phyloP scores from a whole-genome alignment of 768 basidiomycete species.

The Calvatia gigantea region DNA sequence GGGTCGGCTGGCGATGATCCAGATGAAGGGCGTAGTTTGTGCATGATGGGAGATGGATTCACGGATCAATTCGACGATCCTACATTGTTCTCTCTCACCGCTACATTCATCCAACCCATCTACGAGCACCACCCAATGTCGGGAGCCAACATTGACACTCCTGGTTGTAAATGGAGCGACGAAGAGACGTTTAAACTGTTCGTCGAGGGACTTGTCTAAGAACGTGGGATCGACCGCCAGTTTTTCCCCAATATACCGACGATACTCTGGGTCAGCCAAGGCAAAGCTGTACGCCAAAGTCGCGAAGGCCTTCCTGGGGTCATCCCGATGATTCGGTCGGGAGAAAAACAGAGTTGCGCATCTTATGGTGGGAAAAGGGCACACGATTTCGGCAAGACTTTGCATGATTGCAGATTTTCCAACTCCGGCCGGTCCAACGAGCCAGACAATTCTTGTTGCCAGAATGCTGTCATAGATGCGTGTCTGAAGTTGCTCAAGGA shows the following conservation, averaged over 20 bases:
- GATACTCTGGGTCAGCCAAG: too few species aligned
- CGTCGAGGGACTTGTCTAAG: neutral
- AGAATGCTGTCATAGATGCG: neutral
- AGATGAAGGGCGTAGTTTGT: neutral
- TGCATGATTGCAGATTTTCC: too few species aligned
- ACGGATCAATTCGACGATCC: neutral
- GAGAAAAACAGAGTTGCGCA: too few species aligned
- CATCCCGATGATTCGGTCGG: too few species aligned
- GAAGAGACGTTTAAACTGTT: too few species aligned
- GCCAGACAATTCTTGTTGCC: neutral
- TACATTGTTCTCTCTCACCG: too few species aligned
- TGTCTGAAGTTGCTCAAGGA: neutral
- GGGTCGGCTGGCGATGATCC: neutral
- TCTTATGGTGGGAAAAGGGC: too few species aligned
- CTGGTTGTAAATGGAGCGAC: neutral
- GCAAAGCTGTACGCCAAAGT: too few species aligned
- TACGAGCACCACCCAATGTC: neutral
- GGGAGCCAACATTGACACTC: neutral
- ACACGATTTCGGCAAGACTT: too few species aligned
- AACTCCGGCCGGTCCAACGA: neutral
- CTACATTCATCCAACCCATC: neutral
- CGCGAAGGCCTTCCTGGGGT: too few species aligned
- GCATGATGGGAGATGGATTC: neutral
- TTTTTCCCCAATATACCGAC: neutral
- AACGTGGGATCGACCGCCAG: neutral